Percentiles rank a stretch among this genome's conserved stretches.
Conservation (phyloP, 2,329 filamentous ascomycete species). For the Mariannaea sp. region DNA sequence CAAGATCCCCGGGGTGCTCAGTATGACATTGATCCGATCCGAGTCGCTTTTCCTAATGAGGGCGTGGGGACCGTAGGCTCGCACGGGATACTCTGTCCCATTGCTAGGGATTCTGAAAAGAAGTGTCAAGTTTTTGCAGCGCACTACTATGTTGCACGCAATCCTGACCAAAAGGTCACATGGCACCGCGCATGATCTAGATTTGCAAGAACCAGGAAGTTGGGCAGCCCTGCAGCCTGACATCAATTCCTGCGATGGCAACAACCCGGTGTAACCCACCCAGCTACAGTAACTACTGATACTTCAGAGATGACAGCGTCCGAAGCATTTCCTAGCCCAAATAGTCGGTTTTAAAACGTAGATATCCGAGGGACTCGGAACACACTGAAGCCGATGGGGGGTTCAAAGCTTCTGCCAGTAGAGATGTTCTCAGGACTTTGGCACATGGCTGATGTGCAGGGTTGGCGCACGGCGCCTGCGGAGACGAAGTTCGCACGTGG, state of each 20-base stretch:
- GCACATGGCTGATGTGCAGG: conserved; percentile 27
- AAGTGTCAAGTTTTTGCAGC: no score
- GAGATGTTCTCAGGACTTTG: no score
- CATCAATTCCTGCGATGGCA: neutral
- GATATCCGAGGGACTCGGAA: neutral
- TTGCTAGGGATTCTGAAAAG: no score
- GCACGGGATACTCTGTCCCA: no score
- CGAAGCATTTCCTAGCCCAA: neutral
- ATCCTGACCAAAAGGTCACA: neutral
- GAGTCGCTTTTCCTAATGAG: neutral
- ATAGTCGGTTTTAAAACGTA: neutral
- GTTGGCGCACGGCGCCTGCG: conserved; percentile 28
- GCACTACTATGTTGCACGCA: neutral
- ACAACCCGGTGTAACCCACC: neutral
- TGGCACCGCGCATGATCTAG: neutral
- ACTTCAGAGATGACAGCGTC: neutral
- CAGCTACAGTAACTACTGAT: neutral
- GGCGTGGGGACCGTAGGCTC: neutral
- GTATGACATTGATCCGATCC: no score
- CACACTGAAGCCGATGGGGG: neutral
- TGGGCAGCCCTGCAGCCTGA: neutral
- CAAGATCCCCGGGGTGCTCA: no score
- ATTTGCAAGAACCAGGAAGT: neutral
- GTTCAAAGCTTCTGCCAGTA: no score
- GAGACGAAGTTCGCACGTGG: conserved; percentile 34